Conservation (phyloP, 2,329 filamentous ascomycete species). For the Fusarium denticulatum region DNA sequence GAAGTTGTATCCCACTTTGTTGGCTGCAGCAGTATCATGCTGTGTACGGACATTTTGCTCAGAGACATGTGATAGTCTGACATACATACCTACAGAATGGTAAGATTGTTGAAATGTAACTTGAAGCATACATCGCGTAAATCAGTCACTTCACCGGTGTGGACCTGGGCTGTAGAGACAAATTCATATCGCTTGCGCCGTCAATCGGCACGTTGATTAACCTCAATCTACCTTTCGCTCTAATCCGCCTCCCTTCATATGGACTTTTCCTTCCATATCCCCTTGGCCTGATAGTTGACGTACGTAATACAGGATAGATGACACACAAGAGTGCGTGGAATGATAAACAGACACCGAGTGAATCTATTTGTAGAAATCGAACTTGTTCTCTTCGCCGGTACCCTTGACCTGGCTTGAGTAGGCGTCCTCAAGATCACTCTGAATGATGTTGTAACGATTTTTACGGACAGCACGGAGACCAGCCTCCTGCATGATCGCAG, state of each 20-base stretch:
- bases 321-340: constrained; percentile 22
- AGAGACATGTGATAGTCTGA: background rate
- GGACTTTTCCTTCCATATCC: constrained; percentile 26
- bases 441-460: constrained; percentile 99
- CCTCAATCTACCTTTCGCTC: constrained; percentile 25
- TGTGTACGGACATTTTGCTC: background rate
- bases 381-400: constrained; percentile 73
- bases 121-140: background rate
- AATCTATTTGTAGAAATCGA: constrained; percentile 88
- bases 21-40: background rate
- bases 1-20: background rate
- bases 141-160: background rate
- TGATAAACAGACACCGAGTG: constrained; percentile 2
- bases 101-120: background rate
- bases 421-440: constrained; percentile 94
- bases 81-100: background rate
- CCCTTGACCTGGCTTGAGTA: constrained; percentile 97
- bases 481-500: constrained; percentile 99
- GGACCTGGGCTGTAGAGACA: background rate
- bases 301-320: constrained; percentile 40
- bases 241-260: constrained; percentile 5
- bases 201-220: constrained; percentile 28
- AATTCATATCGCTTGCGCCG: constrained; percentile 9
- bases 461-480: constrained; percentile 93
- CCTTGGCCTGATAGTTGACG: constrained; percentile 11